Evolutionary conservation across 1,139 yeast genomes (phyloP), one percentile per base, ranked within the genome.

Genomic region (Meyerozyma athensensis): DNA sequence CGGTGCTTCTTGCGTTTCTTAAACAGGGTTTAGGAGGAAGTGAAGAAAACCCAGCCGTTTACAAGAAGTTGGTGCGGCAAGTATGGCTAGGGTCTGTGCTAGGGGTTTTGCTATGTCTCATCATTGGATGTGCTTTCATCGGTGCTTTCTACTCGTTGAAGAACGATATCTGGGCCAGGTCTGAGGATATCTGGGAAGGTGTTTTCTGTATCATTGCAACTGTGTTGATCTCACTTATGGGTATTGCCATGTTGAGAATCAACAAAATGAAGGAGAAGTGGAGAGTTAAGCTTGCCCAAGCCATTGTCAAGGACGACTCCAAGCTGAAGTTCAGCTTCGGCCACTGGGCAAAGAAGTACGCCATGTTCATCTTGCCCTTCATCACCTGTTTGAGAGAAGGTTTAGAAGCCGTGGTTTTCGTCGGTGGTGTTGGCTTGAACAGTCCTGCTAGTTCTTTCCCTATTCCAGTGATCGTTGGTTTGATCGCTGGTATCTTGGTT

Each of bases 131-230:
- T 56, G 83, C 83, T 10, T 87, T 90, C 61, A 86, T 90, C 53
- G 89, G 87, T 49, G 79, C 85, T 12, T 90, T 86, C 60, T 89
- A 90, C 54, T 63, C 81, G 28, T 70, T 87, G 33, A 87, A 86
- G 39, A 76, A 79, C 24, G 94, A 90, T 68, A 65, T 89, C 45
- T 90, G 97, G 97, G 64, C 87, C 13, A 58, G 68, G 33, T 79
- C 95, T 36, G 97, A 90, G 59, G 96, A 90, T 57, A 73, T 89
- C 43, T 90, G 96, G 86, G 97, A 90, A 67, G 97, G 96, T 56
- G 73, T 83, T 26, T 79, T 90, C 54, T 82, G 89, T 57, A 65
- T 89, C 23, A 73, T 90, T 50, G 97, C 97, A 1, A 76, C 94
- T 0, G 68, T 85, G 18, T 76, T 90, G 58, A 90, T 90, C 45